phyloP scores from a whole-genome alignment of 225 moss, liverwort and hornwort species.

The Neckera pumila region DNA sequence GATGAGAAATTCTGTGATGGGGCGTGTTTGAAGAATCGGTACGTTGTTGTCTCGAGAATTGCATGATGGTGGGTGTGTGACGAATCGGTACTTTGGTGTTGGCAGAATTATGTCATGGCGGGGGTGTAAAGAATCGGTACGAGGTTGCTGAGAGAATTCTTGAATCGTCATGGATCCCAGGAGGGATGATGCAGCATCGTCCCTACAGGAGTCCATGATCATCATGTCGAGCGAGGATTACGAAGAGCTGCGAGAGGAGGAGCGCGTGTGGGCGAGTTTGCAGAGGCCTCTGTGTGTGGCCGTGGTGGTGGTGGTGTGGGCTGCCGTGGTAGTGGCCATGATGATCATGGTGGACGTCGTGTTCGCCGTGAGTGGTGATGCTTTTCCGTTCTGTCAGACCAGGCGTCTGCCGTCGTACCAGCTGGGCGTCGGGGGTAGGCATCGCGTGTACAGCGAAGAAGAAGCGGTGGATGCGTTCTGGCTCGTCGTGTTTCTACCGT shows the following conservation, averaged over 20 bases:
- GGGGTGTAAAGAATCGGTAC: background rate
- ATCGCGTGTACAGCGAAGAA: constrained; percentile 45
- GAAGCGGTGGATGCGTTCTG: constrained; percentile 77
- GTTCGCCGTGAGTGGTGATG: constrained; percentile 57
- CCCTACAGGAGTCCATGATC: constrained; percentile 53
- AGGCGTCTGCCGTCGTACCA: constrained; percentile 41
- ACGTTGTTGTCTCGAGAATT: background rate
- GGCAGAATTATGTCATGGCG: background rate
- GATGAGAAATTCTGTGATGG: background rate
- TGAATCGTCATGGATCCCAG: constrained; percentile 13
- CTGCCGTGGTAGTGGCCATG: constrained; percentile 31
- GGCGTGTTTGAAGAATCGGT: background rate
- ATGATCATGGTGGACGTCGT: constrained; percentile 70
- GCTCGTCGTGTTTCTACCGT: constrained; percentile 83
- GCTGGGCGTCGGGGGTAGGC: background rate
- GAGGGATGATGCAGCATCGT: constrained; percentile 15
- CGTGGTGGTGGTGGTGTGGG: constrained; percentile 43
- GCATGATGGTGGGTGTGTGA: background rate
- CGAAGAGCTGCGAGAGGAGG: constrained; percentile 46
- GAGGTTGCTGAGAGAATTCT: background rate
- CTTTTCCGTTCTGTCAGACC: constrained; percentile 65
- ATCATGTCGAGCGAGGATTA: constrained; percentile 70
- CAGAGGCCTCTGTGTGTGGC: constrained; percentile 57
- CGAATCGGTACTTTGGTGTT: background rate
- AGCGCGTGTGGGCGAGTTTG: constrained; percentile 50